Evolutionary conservation across 2,329 filamentous ascomycete genomes (phyloP).

Genomic region (Didymellaceae sp.): DNA sequence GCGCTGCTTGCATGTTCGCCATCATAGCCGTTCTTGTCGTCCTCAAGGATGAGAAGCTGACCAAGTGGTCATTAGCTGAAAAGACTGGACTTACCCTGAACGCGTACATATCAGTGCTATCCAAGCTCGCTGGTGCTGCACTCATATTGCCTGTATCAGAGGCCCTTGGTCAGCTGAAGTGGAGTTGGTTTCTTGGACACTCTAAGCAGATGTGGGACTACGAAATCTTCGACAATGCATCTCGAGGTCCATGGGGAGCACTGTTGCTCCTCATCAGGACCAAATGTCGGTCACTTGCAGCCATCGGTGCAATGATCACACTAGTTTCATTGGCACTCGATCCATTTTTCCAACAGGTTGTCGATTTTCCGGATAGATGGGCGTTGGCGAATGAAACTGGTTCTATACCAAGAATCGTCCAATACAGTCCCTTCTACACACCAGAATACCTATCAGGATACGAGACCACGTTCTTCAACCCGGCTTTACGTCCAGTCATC

Average conservation of each 20-base stretch:
- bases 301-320: slow-evolving; percentile 33
- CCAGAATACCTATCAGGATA: not conserved
- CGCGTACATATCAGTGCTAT: slow-evolving; percentile 35
- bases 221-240: slow-evolving; percentile 46
- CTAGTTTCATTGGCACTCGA: slow-evolving; percentile 30
- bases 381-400: slow-evolving; percentile 14
- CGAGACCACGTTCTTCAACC: not conserved
- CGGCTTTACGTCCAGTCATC: not conserved
- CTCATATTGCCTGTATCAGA: slow-evolving; percentile 39
- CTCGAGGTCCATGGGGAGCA: slow-evolving; percentile 36
- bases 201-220: slow-evolving; percentile 45
- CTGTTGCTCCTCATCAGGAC: slow-evolving; percentile 26
- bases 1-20: slow-evolving; percentile 32
- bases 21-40: slow-evolving; percentile 25
- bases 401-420: slow-evolving; percentile 15
- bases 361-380: slow-evolving; percentile 34
- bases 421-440: slow-evolving; percentile 13
- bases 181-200: slow-evolving; percentile 41
- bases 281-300: slow-evolving; percentile 28
- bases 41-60: slow-evolving; percentile 9
- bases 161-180: slow-evolving; percentile 45
- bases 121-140: slow-evolving; percentile 37
- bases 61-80: slow-evolving; percentile 17
- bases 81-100: slow-evolving; percentile 32
- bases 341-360: slow-evolving; percentile 44